Base-by-base conservation (phyloP, 768 basidiomycete species). In the Chiua virens region DNA sequence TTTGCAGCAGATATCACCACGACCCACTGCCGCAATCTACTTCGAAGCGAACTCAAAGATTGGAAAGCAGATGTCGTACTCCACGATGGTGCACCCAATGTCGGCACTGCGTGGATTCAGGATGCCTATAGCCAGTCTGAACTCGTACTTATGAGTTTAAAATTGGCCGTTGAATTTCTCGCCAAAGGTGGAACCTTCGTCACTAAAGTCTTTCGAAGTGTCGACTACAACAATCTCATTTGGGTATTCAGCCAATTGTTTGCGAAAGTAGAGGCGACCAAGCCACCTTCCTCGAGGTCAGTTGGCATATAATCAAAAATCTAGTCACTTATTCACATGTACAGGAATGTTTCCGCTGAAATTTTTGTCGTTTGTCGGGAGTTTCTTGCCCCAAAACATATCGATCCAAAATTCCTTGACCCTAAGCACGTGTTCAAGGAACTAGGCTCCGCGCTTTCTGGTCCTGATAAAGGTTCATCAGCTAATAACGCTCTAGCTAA, bases 221-320 rank as follows among this genome's bases (percentile, higher is more conserved):
- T 85, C 57, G 97, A 99, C 68, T 99, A 99, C 73, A 98, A 99
- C 75, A 93, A 88, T 65, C 84, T 99, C 59, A 87, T 98, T 60
- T 99, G 97, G 97, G 97, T 98, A 30, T 98, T 99, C 75, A 87
- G 85, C 59, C 97, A 98, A 73, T 74, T 99, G 42, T 99, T 99
- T 68, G 83, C 81, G 41, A 94, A 89, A 70, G 97, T 99, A 28
- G 97, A 99, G 70, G 97, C 97, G 7, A 99, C 97, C 28, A 99
- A 99, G 66, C 97, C 97, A 3, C 95, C 97, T 9, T 95, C 93
- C 34, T 98, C 97, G 21, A 85, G 94, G 92, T 94, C 54, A 62
- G 77, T 23, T 41, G n/a, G 36, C 8, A 25, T 38, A 28, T 36
- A 20, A 36, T 42, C 32, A 17, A 30, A 27, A 30, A 35, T 18